These are phyloP conservation scores for Kazachstania psychrophila DNA, from an alignment of 805 yeast species.

Conservation along the genomic window DNA sequence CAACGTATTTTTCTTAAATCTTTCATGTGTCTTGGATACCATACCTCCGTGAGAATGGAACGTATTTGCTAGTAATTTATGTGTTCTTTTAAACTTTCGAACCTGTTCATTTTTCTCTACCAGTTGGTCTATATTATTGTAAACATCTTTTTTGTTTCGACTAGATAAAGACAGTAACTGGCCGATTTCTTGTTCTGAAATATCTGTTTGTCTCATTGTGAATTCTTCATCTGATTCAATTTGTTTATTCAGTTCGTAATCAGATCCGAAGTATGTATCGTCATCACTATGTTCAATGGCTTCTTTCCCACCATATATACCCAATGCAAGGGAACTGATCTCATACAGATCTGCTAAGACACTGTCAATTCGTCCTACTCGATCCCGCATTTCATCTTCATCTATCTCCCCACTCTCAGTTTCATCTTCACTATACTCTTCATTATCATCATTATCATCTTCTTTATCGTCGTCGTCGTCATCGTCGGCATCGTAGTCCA, in stretches of 20 bases:
- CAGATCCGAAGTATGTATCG: background rate
- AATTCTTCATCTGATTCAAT: background rate
- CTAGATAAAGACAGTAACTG: conserved; percentile 2
- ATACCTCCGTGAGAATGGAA: background rate
- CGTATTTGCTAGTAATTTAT: background rate
- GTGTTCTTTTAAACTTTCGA: background rate
- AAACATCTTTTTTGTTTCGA: conserved; percentile 1
- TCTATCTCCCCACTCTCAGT: background rate
- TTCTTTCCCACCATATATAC: background rate
- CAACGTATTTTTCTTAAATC: background rate
- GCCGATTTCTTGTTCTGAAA: conserved; percentile 5
- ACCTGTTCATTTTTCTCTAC: conserved; percentile 1
- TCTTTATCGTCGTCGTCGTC: no score
- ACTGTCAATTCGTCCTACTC: no score
- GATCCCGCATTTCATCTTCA: background rate
- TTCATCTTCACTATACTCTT: background rate
- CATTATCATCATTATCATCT: no score
- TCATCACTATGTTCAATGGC: no score
- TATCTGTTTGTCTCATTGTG: background rate
- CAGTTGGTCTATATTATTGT: conserved; percentile 2
- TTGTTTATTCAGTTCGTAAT: background rate
- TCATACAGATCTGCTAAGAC: no score
- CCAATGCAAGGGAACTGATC: background rate
- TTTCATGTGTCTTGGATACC: background rate
- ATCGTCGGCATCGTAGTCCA: no score